Evolutionary conservation across 352 stramenopile genomes (phyloP).

Genomic region (Phytophthora capsici): DNA sequence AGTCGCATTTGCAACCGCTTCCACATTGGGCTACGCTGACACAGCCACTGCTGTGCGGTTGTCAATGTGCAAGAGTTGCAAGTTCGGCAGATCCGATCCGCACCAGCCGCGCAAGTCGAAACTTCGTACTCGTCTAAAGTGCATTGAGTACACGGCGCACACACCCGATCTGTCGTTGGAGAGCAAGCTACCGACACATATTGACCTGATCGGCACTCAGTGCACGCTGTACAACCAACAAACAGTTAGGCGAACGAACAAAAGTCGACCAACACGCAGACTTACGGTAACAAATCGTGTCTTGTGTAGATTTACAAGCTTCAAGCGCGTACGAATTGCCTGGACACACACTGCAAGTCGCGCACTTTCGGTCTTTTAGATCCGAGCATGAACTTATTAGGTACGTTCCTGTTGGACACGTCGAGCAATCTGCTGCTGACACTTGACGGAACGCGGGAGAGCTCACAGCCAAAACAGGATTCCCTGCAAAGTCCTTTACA

Average conservation of each 20-base stretch:
- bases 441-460: conserved; percentile 40
- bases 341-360: conserved; percentile 62
- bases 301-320: conserved; percentile 53
- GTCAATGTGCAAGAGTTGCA: conserved; percentile 81
- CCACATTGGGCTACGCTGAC: conserved; percentile 65
- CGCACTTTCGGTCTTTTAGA: conserved; percentile 59
- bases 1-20: conserved; percentile 63
- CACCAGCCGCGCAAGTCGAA: conserved; percentile 55
- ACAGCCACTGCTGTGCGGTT: conserved; percentile 58
- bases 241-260: background rate
- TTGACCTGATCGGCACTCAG: conserved; percentile 62
- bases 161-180: conserved; percentile 65
- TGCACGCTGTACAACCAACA: conserved; percentile 50
- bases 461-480: conserved; percentile 37
- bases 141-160: conserved; percentile 65
- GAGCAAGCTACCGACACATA: conserved; percentile 55
- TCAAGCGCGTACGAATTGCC: conserved; percentile 60
- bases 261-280: no score
- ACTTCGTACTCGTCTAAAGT: conserved; percentile 77
- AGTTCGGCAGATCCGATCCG: conserved; percentile 69
- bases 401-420: conserved; percentile 52
- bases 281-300: conserved; percentile 77
- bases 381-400: conserved; percentile 68
- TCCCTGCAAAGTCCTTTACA: conserved; percentile 57
- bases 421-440: conserved; percentile 56